Percentiles rank a stretch among this genome's conserved stretches.
Evolutionary conservation across 139 green algal species (phyloP).

Genomic region (Chlamydomonas incerta): DNA sequence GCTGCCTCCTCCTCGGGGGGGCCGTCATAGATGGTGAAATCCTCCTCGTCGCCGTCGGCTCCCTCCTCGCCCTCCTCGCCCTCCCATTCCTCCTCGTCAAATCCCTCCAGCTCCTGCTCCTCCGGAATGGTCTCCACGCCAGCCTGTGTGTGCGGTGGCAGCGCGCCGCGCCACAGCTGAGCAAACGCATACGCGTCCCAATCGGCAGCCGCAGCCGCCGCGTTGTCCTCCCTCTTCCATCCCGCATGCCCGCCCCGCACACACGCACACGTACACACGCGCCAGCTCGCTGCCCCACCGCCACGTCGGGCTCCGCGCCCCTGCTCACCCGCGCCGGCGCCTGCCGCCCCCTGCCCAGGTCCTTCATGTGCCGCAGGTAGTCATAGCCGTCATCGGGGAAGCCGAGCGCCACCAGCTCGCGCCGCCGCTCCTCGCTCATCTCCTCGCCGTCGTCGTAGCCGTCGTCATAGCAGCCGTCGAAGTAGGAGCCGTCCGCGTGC

Average conservation of each 20-base stretch:
- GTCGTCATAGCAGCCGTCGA: slow-evolving; percentile 22
- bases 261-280: no score
- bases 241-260: no score
- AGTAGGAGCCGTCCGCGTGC: slow-evolving; percentile 21
- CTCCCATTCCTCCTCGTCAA: not conserved
- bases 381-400: slow-evolving; percentile 98
- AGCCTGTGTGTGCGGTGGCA: not conserved
- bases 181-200: no score
- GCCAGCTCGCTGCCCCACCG: no score
- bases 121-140: slow-evolving; percentile 8
- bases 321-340: no score
- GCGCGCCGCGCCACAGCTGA: no score
- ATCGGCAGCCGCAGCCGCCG: no score
- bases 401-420: slow-evolving; percentile 83
- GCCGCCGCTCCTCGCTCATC: slow-evolving; percentile 63
- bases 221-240: no score
- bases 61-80: not conserved
- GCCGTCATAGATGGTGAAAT: slow-evolving; percentile 32
- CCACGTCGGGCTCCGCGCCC: no score
- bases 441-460: not conserved
- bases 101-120: slow-evolving; percentile 41
- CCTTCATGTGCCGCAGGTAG: slow-evolving; percentile 90
- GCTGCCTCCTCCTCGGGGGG: not conserved
- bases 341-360: slow-evolving; percentile 43
- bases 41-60: slow-evolving; percentile 7